Conservation (phyloP, 2,329 filamentous ascomycete species). For the Aschersonia sp. region DNA sequence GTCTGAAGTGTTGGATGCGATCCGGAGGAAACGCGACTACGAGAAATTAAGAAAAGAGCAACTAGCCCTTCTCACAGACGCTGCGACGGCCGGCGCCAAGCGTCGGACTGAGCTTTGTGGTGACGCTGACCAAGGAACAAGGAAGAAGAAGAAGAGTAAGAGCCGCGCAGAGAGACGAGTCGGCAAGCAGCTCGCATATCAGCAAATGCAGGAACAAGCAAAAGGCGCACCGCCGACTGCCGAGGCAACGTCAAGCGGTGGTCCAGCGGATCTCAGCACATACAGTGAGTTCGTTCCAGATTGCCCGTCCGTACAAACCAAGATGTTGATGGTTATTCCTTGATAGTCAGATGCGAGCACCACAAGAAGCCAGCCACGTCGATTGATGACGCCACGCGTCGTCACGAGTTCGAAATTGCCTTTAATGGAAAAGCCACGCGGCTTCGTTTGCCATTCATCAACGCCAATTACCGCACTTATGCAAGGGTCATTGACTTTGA, state of each 20-base stretch:
- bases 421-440: conserved; percentile 21
- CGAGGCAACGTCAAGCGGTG: conserved; percentile 7
- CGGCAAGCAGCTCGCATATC: conserved; percentile 1
- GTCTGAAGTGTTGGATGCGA: conserved; percentile 37
- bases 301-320: not conserved
- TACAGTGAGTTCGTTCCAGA: conserved; percentile 10
- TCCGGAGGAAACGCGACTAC: conserved; percentile 53
- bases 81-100: conserved; percentile 22
- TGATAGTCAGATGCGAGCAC: conserved; percentile 32
- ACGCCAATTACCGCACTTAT: conserved; percentile 52
- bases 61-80: conserved; percentile 21
- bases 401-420: conserved; percentile 24
- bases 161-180: conserved; percentile 1
- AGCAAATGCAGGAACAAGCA: conserved; percentile 3
- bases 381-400: conserved; percentile 25
- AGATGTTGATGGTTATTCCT: not conserved
- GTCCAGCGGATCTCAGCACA: conserved; percentile 14
- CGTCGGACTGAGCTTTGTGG: conserved; percentile 17
- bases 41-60: conserved; percentile 29
- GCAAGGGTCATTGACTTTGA: conserved; percentile 74
- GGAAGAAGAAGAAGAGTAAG: conserved; percentile 3
- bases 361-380: conserved; percentile 17
- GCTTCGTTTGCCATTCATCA: conserved; percentile 54
- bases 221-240: conserved; percentile 11
- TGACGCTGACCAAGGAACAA: conserved; percentile 11